Conservation (phyloP, 2,329 filamentous ascomycete species). For the Monosporascus sp. region DNA sequence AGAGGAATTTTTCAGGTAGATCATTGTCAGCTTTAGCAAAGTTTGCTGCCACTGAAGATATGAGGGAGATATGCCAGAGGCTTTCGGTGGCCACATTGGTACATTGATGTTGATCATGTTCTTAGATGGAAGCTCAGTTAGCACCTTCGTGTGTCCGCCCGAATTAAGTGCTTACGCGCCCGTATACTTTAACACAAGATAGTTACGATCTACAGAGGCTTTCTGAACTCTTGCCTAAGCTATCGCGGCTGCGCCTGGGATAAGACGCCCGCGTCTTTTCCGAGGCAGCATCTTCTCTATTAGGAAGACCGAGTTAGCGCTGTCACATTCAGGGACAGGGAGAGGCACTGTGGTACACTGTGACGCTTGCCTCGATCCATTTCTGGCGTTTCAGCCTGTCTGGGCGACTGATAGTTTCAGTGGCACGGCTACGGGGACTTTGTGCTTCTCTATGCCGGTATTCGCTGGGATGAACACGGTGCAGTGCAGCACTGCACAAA, state of each 20-base stretch:
- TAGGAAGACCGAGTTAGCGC: not conserved
- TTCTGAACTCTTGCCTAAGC: not conserved
- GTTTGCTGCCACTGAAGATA: too few relatives aligned
- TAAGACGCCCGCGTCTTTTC: too few relatives aligned
- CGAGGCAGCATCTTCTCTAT: not conserved
- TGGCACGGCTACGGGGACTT: too few relatives aligned
- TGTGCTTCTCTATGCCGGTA: too few relatives aligned
- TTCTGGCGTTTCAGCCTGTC: too few relatives aligned
- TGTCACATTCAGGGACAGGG: not conserved
- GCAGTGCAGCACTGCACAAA: too few relatives aligned
- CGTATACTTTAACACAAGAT: not conserved
- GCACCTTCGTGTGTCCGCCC: not conserved
- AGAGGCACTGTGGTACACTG: not conserved
- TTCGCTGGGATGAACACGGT: too few relatives aligned
- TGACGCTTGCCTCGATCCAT: not conserved
- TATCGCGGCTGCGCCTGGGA: not conserved
- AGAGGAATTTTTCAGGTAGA: too few relatives aligned
- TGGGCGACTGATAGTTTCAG: not conserved
- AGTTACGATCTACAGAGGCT: not conserved
- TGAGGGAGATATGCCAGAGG: too few relatives aligned
- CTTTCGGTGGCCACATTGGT: too few relatives aligned
- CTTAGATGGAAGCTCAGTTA: not conserved
- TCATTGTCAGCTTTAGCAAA: too few relatives aligned
- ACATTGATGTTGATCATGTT: too few relatives aligned
- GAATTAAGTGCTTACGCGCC: not conserved